Conservation (phyloP, 371 early-diverging fungal genomes). For the Mortierella sp. region DNA sequence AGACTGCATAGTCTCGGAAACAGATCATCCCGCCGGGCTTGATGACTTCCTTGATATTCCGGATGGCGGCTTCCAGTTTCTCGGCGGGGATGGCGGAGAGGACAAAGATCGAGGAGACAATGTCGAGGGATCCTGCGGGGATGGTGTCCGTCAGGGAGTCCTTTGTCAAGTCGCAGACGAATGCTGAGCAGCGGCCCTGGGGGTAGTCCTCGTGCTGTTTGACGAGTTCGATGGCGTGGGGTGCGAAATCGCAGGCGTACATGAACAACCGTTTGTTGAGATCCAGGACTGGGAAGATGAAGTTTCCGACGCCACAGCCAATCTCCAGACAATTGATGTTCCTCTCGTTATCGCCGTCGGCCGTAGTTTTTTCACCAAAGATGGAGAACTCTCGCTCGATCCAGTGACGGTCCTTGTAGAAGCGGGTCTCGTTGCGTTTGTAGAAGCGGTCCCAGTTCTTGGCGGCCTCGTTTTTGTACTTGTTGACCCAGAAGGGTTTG, state of each 20-base stretch:
- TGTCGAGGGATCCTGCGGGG: constrained; percentile 75
- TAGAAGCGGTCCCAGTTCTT: constrained; percentile 94
- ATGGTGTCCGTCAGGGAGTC: constrained; percentile 75
- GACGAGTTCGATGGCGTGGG: constrained; percentile 84
- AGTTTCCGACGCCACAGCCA: constrained; percentile 98
- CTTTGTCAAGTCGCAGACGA: constrained; percentile 86
- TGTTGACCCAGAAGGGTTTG: constrained; percentile 86
- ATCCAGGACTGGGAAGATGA: constrained; percentile 91
- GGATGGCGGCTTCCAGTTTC: constrained; percentile 75
- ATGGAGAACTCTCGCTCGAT: constrained; percentile 96
- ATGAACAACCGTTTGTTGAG: constrained; percentile 78
- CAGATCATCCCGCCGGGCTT: constrained; percentile 84
- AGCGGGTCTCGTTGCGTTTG: constrained; percentile 93
- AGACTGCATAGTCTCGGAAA: constrained; percentile 92
- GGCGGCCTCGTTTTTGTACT: constrained; percentile 87
- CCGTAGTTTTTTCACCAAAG: constrained; percentile 51
- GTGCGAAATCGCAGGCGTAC: constrained; percentile 90
- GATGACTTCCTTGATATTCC: constrained; percentile 77
- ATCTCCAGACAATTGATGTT: constrained; percentile 74
- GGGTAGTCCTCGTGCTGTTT: constrained; percentile 62
- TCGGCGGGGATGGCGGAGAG: constrained; percentile 91
- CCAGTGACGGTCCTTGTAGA: constrained; percentile 97
- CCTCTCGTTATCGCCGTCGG: constrained; percentile 6
- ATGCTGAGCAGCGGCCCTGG: constrained; percentile 78
- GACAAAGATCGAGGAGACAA: constrained; percentile 87